phyloP scores from a whole-genome alignment of 805 yeast species.

The Metschnikowia lochheadii region DNA sequence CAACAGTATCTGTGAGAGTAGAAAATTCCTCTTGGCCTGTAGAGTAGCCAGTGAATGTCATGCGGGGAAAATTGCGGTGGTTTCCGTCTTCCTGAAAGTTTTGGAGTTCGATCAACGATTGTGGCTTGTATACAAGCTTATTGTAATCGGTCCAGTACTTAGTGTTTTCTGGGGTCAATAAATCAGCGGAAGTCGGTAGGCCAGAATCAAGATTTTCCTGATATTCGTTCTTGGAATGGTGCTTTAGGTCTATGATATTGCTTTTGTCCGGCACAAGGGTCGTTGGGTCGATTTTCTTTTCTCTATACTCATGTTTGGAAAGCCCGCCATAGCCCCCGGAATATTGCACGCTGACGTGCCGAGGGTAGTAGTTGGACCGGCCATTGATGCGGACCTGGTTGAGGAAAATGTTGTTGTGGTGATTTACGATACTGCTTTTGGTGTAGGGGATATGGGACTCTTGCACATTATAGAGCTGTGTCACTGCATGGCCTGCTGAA shows the following conservation, averaged over 20 bases:
- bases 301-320: slow-evolving; percentile 48
- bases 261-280: background rate
- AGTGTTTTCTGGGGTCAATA: slow-evolving; percentile 40
- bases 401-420: slow-evolving; percentile 41
- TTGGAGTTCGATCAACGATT: slow-evolving; percentile 47
- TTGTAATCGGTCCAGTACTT: slow-evolving; percentile 80
- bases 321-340: slow-evolving; percentile 73
- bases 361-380: slow-evolving; percentile 61
- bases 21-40: slow-evolving; percentile 62
- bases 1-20: slow-evolving; percentile 32
- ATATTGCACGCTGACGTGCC: slow-evolving; percentile 79
- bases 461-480: slow-evolving; percentile 81
- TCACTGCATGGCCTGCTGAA: slow-evolving; percentile 63
- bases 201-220: slow-evolving; percentile 61
- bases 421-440: slow-evolving; percentile 41
- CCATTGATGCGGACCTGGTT: slow-evolving; percentile 20
- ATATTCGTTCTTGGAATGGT: slow-evolving; percentile 50
- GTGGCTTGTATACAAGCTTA: slow-evolving; percentile 62
- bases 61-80: slow-evolving; percentile 28
- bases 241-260: slow-evolving; percentile 28
- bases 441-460: slow-evolving; percentile 60
- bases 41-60: slow-evolving; percentile 44
- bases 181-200: slow-evolving; percentile 15
- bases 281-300: slow-evolving; percentile 11
- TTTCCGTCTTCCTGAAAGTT: slow-evolving; percentile 49